Base-by-base conservation (phyloP, 1,284 basidiomycete species). In the Anthracocystis setariae region DNA sequence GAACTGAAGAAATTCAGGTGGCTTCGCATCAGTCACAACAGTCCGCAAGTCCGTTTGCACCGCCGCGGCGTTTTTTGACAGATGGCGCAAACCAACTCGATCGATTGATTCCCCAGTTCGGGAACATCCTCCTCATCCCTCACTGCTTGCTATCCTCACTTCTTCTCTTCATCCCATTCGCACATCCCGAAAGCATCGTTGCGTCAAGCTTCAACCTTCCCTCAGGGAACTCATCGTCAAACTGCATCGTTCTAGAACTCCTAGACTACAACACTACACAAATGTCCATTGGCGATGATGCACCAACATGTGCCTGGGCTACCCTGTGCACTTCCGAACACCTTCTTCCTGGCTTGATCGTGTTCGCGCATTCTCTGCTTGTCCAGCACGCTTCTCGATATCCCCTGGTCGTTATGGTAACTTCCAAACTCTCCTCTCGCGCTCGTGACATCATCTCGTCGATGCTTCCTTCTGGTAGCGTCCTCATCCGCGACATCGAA, bases 281-380 rank as follows among this genome's bases (percentile, higher is more conserved):
- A 12, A 66, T 66, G 63, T 66, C 56, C 43, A 66, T 66, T 23
- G 63, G 38, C 20, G 46, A 66, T 13, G 38, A 55, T 15, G n/a
- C 18, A 8, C 12, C 53, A 17, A 20, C 15, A 9, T 66, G 67
- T 17, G 73, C 73, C 15, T 79, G 78, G 78, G 78, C 74, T 8
- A 78, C 78, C 24, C 56, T 79, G 37, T 54, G 78, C 48, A 79
- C 78, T 2, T 72, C 69, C 15, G 78, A 78, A 37, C 66, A 71
- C 25, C 69, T 78, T 21, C 54, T 78, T 17, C 78, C 78, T 0
- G 74, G 76, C 1, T 27, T 79, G 12, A 58, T 74, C 27, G 76
- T 79, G 3, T 76, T 79, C 21, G 69, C 76, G 4, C 64, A 74
- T 8, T 69, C 71, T 2, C 50, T 79, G 40, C 56, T 79, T 12